Base-by-base conservation (phyloP, 768 basidiomycete genomes). In the Boletus reticulatus region DNA sequence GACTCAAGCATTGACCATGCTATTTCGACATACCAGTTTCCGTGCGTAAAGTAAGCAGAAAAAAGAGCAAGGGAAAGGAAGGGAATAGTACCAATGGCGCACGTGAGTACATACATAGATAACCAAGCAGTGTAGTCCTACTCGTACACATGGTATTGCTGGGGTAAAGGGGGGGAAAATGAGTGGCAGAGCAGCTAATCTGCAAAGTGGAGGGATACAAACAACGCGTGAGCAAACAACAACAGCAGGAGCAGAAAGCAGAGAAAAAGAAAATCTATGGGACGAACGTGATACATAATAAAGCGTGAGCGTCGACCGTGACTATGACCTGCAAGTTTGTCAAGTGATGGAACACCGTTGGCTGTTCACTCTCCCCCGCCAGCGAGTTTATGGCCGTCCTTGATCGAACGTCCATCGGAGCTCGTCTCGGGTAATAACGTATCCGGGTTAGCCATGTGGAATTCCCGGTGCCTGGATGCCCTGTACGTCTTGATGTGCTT, bases 401-500 rank as follows among this genome's bases (percentile, higher is more conserved):
- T 84, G 60, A 83, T 65, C 43, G 83, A 84, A 36, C 81, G 77
- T 39, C 79, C 80, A 48, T 88, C 85, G 31, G 80, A 84, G 54
- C 78, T 78, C 32, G 77, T 75, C 53, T 83, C 81, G 10, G 81
- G 72, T 4, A 69, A 34, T 17, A 69, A 17, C 4, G 45, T 58
- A 17, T 74, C 71, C 16, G 47, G 64, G 16, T 72, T 64, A 1
- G 73, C 76, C 78, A 86, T 85, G 63, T 89, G 89, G 62, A 84
- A 92, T 58, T 85, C 17, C 82, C 86, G 17, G 88, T 86, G 7
- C 78, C 88, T 0, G 2, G 83, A 84, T 7, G 90, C 92, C 61
- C 78, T 81, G 73, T 98, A 97, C 49, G 94, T 90, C 68, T 93
- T 94, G n/a, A n/a, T n/a, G n/a, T n/a, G n/a, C 72, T 97, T 93